A percentile compares a stretch with the other conserved stretches of the same genome.
Evolutionary conservation across 148 eudicot genomes (phyloP).

Genomic region (Salicornia ramosissima): DNA sequence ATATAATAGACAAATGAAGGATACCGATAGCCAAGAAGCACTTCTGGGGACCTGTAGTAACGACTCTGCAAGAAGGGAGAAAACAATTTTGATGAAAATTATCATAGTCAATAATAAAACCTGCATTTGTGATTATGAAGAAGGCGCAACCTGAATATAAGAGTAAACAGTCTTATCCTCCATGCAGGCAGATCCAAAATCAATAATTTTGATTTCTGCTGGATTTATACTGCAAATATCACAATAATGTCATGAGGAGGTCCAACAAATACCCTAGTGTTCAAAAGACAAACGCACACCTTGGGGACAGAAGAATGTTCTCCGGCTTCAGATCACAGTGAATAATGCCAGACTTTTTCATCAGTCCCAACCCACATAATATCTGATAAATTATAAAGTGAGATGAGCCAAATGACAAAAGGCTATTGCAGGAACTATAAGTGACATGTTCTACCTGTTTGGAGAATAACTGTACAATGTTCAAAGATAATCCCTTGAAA

Average conservation of each 20-base stretch:
- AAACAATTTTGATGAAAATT: slow-evolving; percentile 9
- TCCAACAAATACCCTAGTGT: slow-evolving; percentile 1
- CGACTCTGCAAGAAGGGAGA: slow-evolving; percentile 78
- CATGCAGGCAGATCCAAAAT: slow-evolving; percentile 99
- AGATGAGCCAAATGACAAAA: slow-evolving; percentile 8
- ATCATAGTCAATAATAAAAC: slow-evolving; percentile 10
- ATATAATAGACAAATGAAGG: slow-evolving; percentile 31
- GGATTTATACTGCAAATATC: slow-evolving; percentile 69
- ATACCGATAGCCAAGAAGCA: slow-evolving; percentile 98
- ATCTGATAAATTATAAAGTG: slow-evolving; percentile 40
- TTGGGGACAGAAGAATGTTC: slow-evolving; percentile 87
- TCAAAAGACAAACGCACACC: slow-evolving; percentile 44
- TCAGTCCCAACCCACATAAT: slow-evolving; percentile 78
- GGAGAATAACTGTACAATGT: slow-evolving; percentile 91
- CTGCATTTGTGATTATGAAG: background rate
- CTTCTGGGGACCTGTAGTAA: slow-evolving; percentile 98
- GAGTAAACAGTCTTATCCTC: slow-evolving; percentile 94
- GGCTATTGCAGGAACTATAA: background rate
- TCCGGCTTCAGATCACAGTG: slow-evolving; percentile 98
- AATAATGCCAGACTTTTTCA: slow-evolving; percentile 94
- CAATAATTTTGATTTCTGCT: slow-evolving; percentile 89
- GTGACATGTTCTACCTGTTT: slow-evolving; percentile 57
- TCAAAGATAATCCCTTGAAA: slow-evolving; percentile 82
- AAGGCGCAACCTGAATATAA: slow-evolving; percentile 75
- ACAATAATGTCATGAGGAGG: slow-evolving; percentile 20